A percentile compares a stretch with the other conserved stretches of the same genome.
phyloP scores from a whole-genome alignment of 2,329 filamentous ascomycete genomes.

The Davidsoniella australis region DNA sequence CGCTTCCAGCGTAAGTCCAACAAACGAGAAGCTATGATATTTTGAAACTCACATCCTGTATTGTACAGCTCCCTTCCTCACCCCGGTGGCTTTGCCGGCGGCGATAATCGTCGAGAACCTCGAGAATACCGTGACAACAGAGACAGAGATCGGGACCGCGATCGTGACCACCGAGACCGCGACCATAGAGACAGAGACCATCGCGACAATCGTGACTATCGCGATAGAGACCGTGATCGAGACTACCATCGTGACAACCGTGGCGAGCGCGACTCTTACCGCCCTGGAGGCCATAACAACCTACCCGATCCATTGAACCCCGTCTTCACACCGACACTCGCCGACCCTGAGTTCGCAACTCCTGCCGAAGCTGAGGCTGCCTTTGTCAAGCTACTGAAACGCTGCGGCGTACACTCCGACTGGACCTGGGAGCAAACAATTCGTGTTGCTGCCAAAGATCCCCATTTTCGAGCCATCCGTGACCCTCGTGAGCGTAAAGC shows the following conservation, averaged over 20 bases:
- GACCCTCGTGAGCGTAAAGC: constrained; percentile 80
- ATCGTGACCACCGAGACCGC: constrained; percentile 19
- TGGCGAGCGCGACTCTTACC: constrained; percentile 22
- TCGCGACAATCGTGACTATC: constrained; percentile 15
- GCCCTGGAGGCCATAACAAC: constrained; percentile 3
- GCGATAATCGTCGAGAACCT: constrained; percentile 16
- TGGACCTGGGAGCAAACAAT: constrained; percentile 89
- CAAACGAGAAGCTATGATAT: not conserved
- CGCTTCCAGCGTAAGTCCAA: constrained; percentile 2
- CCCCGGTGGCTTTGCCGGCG: constrained; percentile 23
- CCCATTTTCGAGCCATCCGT: constrained; percentile 82
- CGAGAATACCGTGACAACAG: constrained; percentile 18
- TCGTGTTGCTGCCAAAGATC: constrained; percentile 70
- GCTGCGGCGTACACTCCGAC: constrained; percentile 71
- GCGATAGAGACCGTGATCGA: constrained; percentile 24
- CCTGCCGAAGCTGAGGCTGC: constrained; percentile 82
- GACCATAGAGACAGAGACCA: constrained; percentile 18
- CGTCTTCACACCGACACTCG: constrained; percentile 38
- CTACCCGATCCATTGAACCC: constrained; percentile 1
- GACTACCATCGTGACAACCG: constrained; percentile 16
- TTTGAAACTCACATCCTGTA: not conserved
- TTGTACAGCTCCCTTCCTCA: constrained; percentile 21
- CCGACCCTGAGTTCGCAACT: constrained; percentile 62
- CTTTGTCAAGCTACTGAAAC: constrained; percentile 77
- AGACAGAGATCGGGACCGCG: constrained; percentile 8